A percentile compares a stretch with the other conserved stretches of the same genome.
These are phyloP conservation scores for Chalara sp. DNA, from an alignment of 2,329 filamentous ascomycete species.

Conservation along the genomic window DNA sequence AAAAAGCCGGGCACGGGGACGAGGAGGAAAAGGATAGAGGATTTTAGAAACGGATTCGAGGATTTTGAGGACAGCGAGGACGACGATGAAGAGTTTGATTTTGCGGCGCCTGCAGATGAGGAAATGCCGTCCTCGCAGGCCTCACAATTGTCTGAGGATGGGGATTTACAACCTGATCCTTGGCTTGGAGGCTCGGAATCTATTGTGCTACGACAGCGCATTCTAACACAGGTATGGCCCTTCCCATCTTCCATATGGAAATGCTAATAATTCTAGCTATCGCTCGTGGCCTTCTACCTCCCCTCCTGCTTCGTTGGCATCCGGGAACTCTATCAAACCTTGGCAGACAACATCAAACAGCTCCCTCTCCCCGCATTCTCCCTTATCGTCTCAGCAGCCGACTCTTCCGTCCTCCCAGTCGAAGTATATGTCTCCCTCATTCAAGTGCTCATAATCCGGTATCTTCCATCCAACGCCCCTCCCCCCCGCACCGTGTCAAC, in stretches of 20 bases:
- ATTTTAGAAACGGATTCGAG: conserved; percentile 3
- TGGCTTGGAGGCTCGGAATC: conserved; percentile 23
- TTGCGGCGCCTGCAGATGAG: not conserved
- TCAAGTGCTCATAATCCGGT: conserved; percentile 43
- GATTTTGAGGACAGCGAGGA: conserved; percentile 36
- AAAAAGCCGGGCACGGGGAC: conserved; percentile 34
- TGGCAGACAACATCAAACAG: conserved; percentile 34
- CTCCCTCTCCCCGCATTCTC: conserved; percentile 29
- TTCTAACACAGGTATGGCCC: conserved; percentile 21
- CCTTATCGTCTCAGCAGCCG: conserved; percentile 34
- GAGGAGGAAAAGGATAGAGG: conserved; percentile 41
- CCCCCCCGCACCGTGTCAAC: conserved; percentile 27
- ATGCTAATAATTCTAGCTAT: conserved; percentile 18
- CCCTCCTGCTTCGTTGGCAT: conserved; percentile 40
- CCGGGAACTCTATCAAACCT: conserved; percentile 40
- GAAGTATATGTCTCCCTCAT: conserved; percentile 40
- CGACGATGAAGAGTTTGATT: conserved; percentile 27
- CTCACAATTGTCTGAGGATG: conserved; percentile 2
- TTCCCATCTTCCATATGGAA: not conserved
- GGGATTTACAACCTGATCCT: conserved; percentile 6
- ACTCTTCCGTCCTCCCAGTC: conserved; percentile 27
- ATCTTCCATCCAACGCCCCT: conserved; percentile 33
- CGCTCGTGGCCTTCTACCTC: conserved; percentile 30
- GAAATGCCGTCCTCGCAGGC: not conserved
- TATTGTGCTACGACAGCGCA: conserved; percentile 21